Conservation (phyloP, 148 eudicot genomes). For the Bassia scoparia region DNA sequence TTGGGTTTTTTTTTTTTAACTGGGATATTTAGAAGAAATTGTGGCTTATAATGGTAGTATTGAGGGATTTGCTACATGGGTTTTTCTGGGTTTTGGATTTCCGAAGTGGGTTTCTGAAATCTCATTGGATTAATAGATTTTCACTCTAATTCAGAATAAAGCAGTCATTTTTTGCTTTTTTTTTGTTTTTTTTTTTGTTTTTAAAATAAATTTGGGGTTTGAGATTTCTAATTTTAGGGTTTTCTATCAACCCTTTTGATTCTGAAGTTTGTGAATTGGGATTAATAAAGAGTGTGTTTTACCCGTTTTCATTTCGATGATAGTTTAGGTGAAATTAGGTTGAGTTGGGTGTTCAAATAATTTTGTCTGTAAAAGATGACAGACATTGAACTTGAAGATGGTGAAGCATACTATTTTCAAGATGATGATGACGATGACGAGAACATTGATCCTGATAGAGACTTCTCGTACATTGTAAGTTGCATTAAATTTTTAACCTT, state of each 20-base stretch:
- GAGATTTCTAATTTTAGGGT: constrained; percentile 8
- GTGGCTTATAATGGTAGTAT: constrained; percentile 49
- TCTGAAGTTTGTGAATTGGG: constrained; percentile 2
- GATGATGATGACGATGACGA: constrained; percentile 42
- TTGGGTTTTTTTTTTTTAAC: not conserved
- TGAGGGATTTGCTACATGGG: constrained; percentile 49
- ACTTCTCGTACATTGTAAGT: constrained; percentile 49
- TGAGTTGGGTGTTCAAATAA: constrained; percentile 15
- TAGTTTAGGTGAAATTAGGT: constrained; percentile 26
- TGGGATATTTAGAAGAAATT: constrained; percentile 21
- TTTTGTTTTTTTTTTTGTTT: not conserved
- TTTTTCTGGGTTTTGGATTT: constrained; percentile 71
- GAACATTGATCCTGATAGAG: constrained; percentile 44
- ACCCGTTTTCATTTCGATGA: constrained; percentile 6
- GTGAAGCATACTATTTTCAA: constrained; percentile 31
- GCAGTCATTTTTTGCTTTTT: not conserved
- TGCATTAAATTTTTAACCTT: no score
- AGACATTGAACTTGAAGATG: constrained; percentile 39
- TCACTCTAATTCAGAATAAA: constrained; percentile 22
- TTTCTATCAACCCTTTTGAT: not conserved
- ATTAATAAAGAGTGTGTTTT: constrained; percentile 14
- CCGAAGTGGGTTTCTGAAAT: constrained; percentile 37
- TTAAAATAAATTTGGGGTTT: constrained; percentile 17
- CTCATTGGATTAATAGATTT: constrained; percentile 25
- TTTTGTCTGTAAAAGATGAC: constrained; percentile 30